Percentiles rank a stretch among this genome's conserved stretches.
Conservation (phyloP, 768 basidiomycete genomes). For the Fistulinella prunicolor region DNA sequence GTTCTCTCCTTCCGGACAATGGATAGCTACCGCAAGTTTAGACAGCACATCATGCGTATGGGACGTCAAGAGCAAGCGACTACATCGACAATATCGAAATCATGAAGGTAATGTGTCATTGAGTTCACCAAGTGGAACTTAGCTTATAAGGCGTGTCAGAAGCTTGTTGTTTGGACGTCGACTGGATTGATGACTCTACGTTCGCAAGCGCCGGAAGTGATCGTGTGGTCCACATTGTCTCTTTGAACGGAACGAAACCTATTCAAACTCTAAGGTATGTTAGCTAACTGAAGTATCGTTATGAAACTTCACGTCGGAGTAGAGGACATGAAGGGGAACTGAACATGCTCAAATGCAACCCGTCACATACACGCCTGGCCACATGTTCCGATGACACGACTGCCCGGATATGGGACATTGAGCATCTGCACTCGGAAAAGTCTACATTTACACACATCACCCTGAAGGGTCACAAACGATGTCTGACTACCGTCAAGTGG, state of each 20-base stretch:
- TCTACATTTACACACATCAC: conserved; percentile 27
- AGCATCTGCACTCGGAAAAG: conserved; percentile 38
- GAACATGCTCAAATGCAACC: conserved; percentile 72
- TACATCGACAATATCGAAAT: conserved; percentile 60
- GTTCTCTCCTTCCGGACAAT: conserved; percentile 71
- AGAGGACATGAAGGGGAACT: conserved; percentile 78
- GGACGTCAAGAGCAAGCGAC: conserved; percentile 61
- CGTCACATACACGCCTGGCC: conserved; percentile 62
- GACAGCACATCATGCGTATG: conserved; percentile 78
- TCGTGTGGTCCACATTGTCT: conserved; percentile 56
- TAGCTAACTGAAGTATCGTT: not conserved
- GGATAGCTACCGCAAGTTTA: conserved; percentile 73
- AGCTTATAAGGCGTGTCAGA: conserved; percentile 16
- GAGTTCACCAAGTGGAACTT: not conserved
- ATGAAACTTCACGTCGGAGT: conserved; percentile 7
- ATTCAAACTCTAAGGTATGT: conserved; percentile 63
- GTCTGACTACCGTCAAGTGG: conserved; percentile 69
- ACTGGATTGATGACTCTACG: conserved; percentile 69
- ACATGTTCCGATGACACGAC: conserved; percentile 83
- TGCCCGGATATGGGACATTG: conserved; percentile 72
- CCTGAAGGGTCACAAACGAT: conserved; percentile 62
- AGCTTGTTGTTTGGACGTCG: conserved; percentile 81
- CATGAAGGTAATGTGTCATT: conserved; percentile 53
- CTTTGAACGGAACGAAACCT: conserved; percentile 49
- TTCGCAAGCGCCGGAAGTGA: conserved; percentile 79